phyloP scores from a whole-genome alignment of 306 rosid genomes.

The Clitoria ternatea region DNA sequence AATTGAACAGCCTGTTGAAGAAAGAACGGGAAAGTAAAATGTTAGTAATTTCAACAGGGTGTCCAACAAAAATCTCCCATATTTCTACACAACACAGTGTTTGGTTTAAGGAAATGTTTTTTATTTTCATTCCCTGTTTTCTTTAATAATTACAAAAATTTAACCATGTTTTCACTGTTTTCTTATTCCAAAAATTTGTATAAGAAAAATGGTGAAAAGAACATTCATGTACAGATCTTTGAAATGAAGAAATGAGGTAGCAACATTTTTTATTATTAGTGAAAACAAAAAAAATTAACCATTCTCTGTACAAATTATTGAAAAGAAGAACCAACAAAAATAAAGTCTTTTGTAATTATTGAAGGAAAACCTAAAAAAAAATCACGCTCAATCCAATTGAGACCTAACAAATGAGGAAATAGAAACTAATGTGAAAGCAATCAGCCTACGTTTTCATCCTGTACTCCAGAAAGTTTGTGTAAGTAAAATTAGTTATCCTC shows the following conservation, averaged over 20 bases:
- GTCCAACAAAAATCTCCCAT: not conserved
- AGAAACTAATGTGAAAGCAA: not conserved
- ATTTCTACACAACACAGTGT: not conserved
- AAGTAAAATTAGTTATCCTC: not conserved
- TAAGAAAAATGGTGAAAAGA: not conserved
- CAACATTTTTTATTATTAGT: not conserved
- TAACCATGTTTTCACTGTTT: not conserved
- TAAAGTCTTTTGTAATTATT: not conserved
- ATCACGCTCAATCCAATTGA: too few species aligned
- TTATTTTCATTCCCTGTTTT: not conserved
- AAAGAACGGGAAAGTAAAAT: constrained; percentile 16
- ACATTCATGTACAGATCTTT: not conserved
- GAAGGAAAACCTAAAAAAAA: too few species aligned
- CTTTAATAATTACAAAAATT: not conserved
- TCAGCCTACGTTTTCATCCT: not conserved
- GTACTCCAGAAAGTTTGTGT: not conserved
- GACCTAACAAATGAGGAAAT: not conserved
- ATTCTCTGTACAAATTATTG: too few species aligned
- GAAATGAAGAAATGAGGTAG: not conserved
- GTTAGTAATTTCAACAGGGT: not conserved
- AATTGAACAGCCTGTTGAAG: constrained; percentile 70
- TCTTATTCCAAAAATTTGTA: not conserved
- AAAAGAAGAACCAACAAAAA: too few species aligned
- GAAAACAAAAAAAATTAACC: not conserved
- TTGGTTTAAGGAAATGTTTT: not conserved